Evolutionary conservation across 768 basidiomycete species (phyloP).

Genomic region (Leccinum truebloodii): DNA sequence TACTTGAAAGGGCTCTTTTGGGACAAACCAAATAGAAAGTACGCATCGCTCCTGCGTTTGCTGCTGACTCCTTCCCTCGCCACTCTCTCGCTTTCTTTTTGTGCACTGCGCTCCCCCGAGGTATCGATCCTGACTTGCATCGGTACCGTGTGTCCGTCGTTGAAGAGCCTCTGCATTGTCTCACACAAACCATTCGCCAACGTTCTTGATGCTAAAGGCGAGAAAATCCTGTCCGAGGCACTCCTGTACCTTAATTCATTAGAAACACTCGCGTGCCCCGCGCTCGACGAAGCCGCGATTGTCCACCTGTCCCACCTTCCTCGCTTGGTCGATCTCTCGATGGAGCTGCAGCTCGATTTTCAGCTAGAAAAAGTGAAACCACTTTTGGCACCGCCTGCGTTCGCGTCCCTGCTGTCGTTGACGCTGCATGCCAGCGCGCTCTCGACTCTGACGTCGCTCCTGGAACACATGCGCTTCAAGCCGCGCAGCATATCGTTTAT

Average conservation of each 20-base stretch:
- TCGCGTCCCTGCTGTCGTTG: slow-evolving; percentile 15
- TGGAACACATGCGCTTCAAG: slow-evolving; percentile 20
- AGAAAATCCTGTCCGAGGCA: slow-evolving; percentile 24
- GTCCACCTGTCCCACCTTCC: slow-evolving; percentile 26
- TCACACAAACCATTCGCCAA: background rate
- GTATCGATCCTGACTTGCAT: slow-evolving; percentile 23
- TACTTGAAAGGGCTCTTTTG: slow-evolving; percentile 23
- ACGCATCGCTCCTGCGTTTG: slow-evolving; percentile 22
- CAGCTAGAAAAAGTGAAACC: slow-evolving; percentile 17
- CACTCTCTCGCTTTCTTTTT: slow-evolving; percentile 12
- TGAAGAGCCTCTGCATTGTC: slow-evolving; percentile 16
- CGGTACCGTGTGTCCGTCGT: slow-evolving; percentile 21
- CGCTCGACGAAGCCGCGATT: slow-evolving; percentile 24
- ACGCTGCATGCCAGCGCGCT: slow-evolving; percentile 12
- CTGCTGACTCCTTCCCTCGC: slow-evolving; percentile 26
- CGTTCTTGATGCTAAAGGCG: slow-evolving; percentile 12
- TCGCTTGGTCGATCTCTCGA: slow-evolving; percentile 13
- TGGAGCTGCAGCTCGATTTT: slow-evolving; percentile 18
- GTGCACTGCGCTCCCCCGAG: slow-evolving; percentile 15
- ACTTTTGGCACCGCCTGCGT: slow-evolving; percentile 15
- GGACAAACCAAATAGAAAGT: slow-evolving; percentile 14
- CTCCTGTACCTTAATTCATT: slow-evolving; percentile 21
- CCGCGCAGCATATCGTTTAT: slow-evolving; percentile 19
- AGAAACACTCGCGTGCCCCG: slow-evolving; percentile 18
- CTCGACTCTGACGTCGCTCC: slow-evolving; percentile 20